Evolutionary conservation across 2,329 filamentous ascomycete genomes (phyloP), one percentile per base, ranked within the genome.

Genomic region (Rhytidhysteron rufulum): DNA sequence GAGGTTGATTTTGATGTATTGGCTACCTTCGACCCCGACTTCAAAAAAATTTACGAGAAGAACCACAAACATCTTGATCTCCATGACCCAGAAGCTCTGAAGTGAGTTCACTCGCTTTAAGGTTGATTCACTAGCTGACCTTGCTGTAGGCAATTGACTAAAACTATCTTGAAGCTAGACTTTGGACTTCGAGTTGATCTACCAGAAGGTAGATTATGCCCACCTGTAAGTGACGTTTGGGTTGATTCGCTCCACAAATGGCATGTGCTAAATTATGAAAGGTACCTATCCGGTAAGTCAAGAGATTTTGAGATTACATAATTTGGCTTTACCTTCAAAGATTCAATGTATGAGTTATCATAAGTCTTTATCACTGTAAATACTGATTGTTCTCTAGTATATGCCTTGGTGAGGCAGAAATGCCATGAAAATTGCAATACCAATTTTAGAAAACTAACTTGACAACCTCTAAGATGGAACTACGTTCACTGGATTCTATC

Each of bases 401-500:
- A 36, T 4, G 4, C 8, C 15, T 34, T 30, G 16, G 13, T 11
- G 22, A 13, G 15, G n/a, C 7, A 21, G 11, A 19, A 58, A 57
- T 9, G 61, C 79, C 45, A 81, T n/a, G n/a, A n/a, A n/a, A n/a
- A n/a, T n/a, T n/a, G n/a, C n/a, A n/a, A n/a, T n/a, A n/a, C n/a
- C n/a, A n/a, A n/a, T n/a, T n/a, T n/a, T n/a, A n/a, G n/a, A n/a
- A n/a, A n/a, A n/a, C n/a, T n/a, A n/a, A n/a, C n/a, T n/a, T n/a
- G n/a, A n/a, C n/a, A n/a, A n/a, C n/a, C n/a, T n/a, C n/a, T n/a
- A n/a, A n/a, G 89, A 36, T 83, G 94, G 63, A 93, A 91, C 57
- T 98, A 98, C 62, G 80, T 97, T 16, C 70, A 90, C 7, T 97
- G 90, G 89, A 71, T 97, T 1, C 88, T 95, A 55, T 74, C 77